Evolutionary conservation across 768 basidiomycete genomes (phyloP), one percentile per base, ranked within the genome.

Genomic region (Hericium rajendrae): DNA sequence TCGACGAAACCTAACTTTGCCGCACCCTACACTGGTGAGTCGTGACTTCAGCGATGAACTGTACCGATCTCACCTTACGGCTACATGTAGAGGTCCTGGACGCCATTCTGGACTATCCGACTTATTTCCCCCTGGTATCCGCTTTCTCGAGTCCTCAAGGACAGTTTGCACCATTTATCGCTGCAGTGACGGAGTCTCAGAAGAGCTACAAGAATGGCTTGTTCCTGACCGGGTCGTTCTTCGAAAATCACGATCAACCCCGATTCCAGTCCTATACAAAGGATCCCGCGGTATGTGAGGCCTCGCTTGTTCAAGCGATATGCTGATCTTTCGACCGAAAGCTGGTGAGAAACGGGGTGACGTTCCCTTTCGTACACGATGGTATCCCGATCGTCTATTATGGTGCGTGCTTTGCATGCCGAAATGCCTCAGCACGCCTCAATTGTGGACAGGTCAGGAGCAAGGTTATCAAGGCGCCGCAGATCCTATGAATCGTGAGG

Each of bases 221-320:
- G 38, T 73, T 75, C 61, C 68, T 70, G 64, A 71, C 72, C 0
- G 79, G 74, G 9, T 71, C 75, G 6, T 81, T 81, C 69, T 67
- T 81, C 46, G 79, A 81, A 65, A 81, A 81, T 64, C 79, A 81
- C 51, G 80, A 81, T 60, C 73, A 79, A 54, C 75, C 79, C 10
- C 74, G 79, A 16, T 78, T 81, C 58, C 68, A 66, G 37, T 75
- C 74, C 5, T 48, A 72, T 43, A 75, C 75, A 15, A 66, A 67
- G 32, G 80, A 81, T 61, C 63, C 69, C 2, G 70, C 72, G 56
- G 75, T 77, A 64, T 26, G 74, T 67, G n/a, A 51, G 24, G 32
- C 32, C 9, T 32, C 32, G 32, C 32, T 32, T 32, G 9, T 32
- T 32, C 32, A 6, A 24, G 28, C 16, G 18, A 15, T 48, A n/a